Conservation (phyloP, 1,139 yeast species). For the Nakaseomyces bracarensis region DNA sequence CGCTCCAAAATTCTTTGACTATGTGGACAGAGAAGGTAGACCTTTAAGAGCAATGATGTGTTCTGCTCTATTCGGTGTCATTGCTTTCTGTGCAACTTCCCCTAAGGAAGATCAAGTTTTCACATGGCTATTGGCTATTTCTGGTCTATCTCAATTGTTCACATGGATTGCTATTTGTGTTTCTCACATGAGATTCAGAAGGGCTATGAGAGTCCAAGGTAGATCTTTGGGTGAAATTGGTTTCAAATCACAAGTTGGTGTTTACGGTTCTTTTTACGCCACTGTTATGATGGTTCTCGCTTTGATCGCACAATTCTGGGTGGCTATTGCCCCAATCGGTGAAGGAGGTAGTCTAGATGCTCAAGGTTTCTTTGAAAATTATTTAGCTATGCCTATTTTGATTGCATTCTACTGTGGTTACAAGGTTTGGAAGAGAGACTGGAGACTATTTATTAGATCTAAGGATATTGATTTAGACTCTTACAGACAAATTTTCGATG, state of each 20-base stretch:
- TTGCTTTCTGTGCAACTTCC: constrained; percentile 50
- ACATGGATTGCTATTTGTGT: constrained; percentile 54
- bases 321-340: constrained; percentile 58
- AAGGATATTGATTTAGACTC: constrained; percentile 52
- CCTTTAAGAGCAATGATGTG: constrained; percentile 46
- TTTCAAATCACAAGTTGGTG: constrained; percentile 44
- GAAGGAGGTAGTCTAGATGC: constrained; percentile 35
- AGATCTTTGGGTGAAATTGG: constrained; percentile 43
- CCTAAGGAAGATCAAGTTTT: constrained; percentile 44
- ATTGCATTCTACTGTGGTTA: constrained; percentile 45
- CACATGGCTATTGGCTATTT: constrained; percentile 52
- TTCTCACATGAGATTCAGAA: constrained; percentile 51
- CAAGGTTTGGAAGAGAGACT: constrained; percentile 46
- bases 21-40: constrained; percentile 53
- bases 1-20: constrained; percentile 48
- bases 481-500: constrained; percentile 62
- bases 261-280: constrained; percentile 44
- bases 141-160: constrained; percentile 51
- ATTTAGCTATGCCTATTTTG: constrained; percentile 54
- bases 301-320: constrained; percentile 52
- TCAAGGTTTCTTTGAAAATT: constrained; percentile 45
- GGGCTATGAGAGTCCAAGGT: constrained; percentile 45
- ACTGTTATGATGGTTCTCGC: constrained; percentile 39
- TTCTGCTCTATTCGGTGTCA: constrained; percentile 43
- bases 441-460: constrained; percentile 42